These are phyloP conservation scores for Allium cepa DNA, from an alignment of 106 monocot genomes.

Conservation along the genomic window DNA sequence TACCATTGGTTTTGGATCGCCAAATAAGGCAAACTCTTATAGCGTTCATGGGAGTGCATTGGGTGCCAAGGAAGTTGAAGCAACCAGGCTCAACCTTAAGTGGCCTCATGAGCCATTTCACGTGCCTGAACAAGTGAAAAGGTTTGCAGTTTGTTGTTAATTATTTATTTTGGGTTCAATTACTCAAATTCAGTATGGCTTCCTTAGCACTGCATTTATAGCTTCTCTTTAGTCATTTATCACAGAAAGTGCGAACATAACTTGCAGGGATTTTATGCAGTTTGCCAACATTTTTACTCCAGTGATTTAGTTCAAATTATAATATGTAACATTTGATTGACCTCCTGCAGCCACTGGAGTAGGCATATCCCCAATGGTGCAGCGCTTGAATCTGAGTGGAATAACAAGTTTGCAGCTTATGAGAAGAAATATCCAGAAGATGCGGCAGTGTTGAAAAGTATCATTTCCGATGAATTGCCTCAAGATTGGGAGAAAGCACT, in stretches of 20 bases:
- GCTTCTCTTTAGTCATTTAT: too few relatives aligned
- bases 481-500: constrained; percentile 67
- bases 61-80: constrained; percentile 92
- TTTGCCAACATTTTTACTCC: too few relatives aligned
- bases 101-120: constrained; percentile 79
- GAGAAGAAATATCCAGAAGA: constrained; percentile 75
- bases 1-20: constrained; percentile 76
- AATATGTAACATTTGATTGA: neutral
- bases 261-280: too few relatives aligned
- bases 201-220: too few relatives aligned
- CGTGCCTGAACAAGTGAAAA: constrained; percentile 90
- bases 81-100: constrained; percentile 79
- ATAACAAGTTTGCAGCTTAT: constrained; percentile 65
- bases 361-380: constrained; percentile 60
- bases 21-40: constrained; percentile 72
- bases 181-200: too few relatives aligned
- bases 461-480: constrained; percentile 56
- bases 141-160: constrained; percentile 19
- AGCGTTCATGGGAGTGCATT: constrained; percentile 84
- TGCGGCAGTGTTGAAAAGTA: constrained; percentile 48
- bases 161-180: neutral
- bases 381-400: constrained; percentile 64
- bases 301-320: neutral
- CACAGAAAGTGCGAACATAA: too few relatives aligned
- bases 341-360: constrained; percentile 64